Percentiles rank a stretch among this genome's conserved stretches.
Evolutionary conservation across 2,329 filamentous ascomycete genomes (phyloP).

Genomic region (Colletotrichum magnum): DNA sequence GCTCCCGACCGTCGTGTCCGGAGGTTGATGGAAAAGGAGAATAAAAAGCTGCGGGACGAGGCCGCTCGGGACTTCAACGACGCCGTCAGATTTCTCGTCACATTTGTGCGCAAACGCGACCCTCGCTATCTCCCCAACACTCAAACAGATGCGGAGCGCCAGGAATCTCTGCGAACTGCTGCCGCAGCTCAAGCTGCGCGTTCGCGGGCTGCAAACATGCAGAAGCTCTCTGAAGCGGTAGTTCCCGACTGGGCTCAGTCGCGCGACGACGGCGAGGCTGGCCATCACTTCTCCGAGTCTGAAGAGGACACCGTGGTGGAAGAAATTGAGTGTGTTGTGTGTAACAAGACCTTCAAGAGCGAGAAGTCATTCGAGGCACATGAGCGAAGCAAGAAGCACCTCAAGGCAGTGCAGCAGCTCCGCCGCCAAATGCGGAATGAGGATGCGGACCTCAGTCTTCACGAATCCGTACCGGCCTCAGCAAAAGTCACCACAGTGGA

Average conservation of each 20-base stretch:
- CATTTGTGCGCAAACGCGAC: slow-evolving; percentile 92
- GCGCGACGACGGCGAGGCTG: slow-evolving; percentile 60
- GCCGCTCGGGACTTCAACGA: slow-evolving; percentile 92
- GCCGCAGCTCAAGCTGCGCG: slow-evolving; percentile 88
- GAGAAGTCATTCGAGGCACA: slow-evolving; percentile 93
- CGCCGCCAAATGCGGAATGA: slow-evolving; percentile 88
- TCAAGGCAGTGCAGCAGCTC: slow-evolving; percentile 86
- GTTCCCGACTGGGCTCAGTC: slow-evolving; percentile 83
- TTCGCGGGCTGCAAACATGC: slow-evolving; percentile 84
- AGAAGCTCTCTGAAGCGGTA: slow-evolving; percentile 75
- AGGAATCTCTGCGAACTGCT: slow-evolving; percentile 82
- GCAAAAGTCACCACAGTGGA: slow-evolving; percentile 6
- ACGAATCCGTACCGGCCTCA: slow-evolving; percentile 1
- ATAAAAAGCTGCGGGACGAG: slow-evolving; percentile 86
- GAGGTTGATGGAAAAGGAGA: slow-evolving; percentile 95
- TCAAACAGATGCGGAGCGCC: slow-evolving; percentile 84
- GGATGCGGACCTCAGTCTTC: slow-evolving; percentile 68
- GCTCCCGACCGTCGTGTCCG: slow-evolving; percentile 88
- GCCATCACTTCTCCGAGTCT: slow-evolving; percentile 73
- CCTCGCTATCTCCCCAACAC: slow-evolving; percentile 84
- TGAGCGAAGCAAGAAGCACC: slow-evolving; percentile 96
- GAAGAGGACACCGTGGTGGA: slow-evolving; percentile 69
- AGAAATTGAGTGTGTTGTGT: slow-evolving; percentile 81
- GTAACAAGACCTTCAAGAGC: slow-evolving; percentile 87
- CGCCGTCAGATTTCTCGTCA: slow-evolving; percentile 86